A percentile compares a stretch with the other conserved stretches of the same genome.
phyloP scores from a whole-genome alignment of 805 yeast genomes.

The Jamesozyma hellenica region DNA sequence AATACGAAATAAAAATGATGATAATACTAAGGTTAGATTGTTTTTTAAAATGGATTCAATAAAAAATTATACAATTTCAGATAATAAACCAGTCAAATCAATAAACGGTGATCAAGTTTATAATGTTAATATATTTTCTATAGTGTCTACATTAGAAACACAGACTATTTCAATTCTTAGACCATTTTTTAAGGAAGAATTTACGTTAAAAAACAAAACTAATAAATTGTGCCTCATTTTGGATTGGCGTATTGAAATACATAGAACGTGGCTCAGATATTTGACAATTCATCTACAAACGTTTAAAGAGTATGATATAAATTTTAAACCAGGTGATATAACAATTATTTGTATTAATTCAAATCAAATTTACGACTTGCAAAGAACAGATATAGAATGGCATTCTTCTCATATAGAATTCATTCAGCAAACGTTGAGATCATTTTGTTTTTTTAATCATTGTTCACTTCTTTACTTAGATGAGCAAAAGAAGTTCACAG shows the following conservation, averaged over 20 bases:
- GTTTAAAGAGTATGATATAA: not conserved
- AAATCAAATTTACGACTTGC: constrained; percentile 11
- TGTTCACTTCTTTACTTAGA: constrained; percentile 10
- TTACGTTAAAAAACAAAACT: not conserved
- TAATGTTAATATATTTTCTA: not conserved
- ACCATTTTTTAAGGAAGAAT: not conserved
- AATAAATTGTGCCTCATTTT: constrained; percentile 11
- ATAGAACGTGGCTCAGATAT: constrained; percentile 16
- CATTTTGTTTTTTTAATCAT: constrained; percentile 10
- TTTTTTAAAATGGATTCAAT: too few relatives aligned
- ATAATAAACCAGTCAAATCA: too few relatives aligned
- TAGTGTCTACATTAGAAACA: not conserved
- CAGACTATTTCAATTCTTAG: not conserved
- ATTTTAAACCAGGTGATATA: constrained; percentile 1
- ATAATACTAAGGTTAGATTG: too few relatives aligned
- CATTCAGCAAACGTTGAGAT: constrained; percentile 18
- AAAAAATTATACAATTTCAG: too few relatives aligned
- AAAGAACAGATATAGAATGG: constrained; percentile 15
- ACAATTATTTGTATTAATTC: constrained; percentile 12
- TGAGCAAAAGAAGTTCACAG: not conserved
- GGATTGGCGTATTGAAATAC: constrained; percentile 18
- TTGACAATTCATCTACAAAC: constrained; percentile 3
- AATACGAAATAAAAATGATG: too few relatives aligned
- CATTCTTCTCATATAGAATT: constrained; percentile 17
- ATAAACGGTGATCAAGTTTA: not conserved